Base-by-base conservation (phyloP, 2,329 filamentous ascomycete genomes). In the Zasmidium angulare region DNA sequence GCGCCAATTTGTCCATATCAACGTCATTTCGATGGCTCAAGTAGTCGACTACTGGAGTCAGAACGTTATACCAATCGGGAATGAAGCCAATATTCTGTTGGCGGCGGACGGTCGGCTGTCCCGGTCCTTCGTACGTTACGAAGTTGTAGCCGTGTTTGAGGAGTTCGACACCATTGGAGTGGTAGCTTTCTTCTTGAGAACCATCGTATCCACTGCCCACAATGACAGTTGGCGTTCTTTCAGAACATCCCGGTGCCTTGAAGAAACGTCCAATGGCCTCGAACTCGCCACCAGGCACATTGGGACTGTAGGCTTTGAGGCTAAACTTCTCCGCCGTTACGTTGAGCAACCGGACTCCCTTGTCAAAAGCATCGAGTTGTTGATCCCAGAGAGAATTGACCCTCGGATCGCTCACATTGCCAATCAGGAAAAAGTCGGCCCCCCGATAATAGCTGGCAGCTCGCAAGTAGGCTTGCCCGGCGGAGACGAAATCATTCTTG, bases 361-460 rank as follows among this genome's bases (percentile, higher is more conserved):
- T 72, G 65, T 80, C 62, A 55, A 78, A 82, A 12, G 72, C 72
- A 1, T 59, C 59, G 0, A 66, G 65, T 55, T 77, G 74, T 49
- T 73, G 64, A 2, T 68, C 61, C 77, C 78, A 81, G 0, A 77
- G 53, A 0, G 56, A 65, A 50, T 72, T 68, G 56, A 81, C 76
- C 3, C 75, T 72, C 2, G 77, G 75, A 53, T 81, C 75, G 12
- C 55, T 70, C 71, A 68, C 71, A 65, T 81, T 76, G 1, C 69
- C 72, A 51, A 77, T 74, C 10, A 79, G 68, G 63, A 73, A 81
- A 61, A 78, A 77, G 59, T 77, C 75, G 9, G 79, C 75, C 0
- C 64, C 53, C 14, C 79, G 75, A 63, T 75, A 81, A 65, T 81
- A 81, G 1, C 67, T 73, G 0, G 78, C 63, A 1, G 77, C 73